These are phyloP conservation scores for Angomonas deanei DNA, from an alignment of 208 protist species.

Conservation along the genomic window DNA sequence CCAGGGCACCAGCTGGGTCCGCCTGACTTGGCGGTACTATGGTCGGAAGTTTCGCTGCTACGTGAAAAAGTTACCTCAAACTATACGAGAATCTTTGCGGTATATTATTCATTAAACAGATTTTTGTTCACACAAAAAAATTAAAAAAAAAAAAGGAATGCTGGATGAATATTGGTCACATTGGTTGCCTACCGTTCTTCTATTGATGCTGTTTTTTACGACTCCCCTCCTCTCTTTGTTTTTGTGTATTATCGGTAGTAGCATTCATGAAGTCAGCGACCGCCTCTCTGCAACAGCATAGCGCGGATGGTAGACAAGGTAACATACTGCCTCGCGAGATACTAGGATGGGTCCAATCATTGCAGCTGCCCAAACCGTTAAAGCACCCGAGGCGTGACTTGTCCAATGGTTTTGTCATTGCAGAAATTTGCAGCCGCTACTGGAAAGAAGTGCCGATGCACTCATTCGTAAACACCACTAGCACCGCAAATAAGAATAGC, in stretches of 20 bases:
- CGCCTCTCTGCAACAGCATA: not conserved
- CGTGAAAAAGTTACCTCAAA: slow-evolving; percentile 14
- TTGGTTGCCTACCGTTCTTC: not conserved
- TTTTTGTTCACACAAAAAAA: not conserved
- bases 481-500: slow-evolving; percentile 62
- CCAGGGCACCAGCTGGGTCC: not conserved
- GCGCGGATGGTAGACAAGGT: slow-evolving; percentile 6
- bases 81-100: slow-evolving; percentile 22
- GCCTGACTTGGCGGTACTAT: slow-evolving; percentile 19
- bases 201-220: not conserved
- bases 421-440: slow-evolving; percentile 92
- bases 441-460: slow-evolving; percentile 88
- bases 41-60: slow-evolving; percentile 4
- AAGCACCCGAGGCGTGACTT: slow-evolving; percentile 87
- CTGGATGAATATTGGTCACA: not conserved
- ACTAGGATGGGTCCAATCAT: slow-evolving; percentile 86
- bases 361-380: slow-evolving; percentile 72
- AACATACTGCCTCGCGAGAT: slow-evolving; percentile 76
- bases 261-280: not conserved
- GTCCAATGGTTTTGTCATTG: slow-evolving; percentile 89
- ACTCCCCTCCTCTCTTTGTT: not conserved
- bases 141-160: not conserved
- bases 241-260: not conserved
- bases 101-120: slow-evolving; percentile 21
- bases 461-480: slow-evolving; percentile 80